A percentile compares a stretch with the other conserved stretches of the same genome.
Evolutionary conservation across 208 protist genomes (phyloP).

Genomic region (Acanthamoeba lenticulata): DNA sequence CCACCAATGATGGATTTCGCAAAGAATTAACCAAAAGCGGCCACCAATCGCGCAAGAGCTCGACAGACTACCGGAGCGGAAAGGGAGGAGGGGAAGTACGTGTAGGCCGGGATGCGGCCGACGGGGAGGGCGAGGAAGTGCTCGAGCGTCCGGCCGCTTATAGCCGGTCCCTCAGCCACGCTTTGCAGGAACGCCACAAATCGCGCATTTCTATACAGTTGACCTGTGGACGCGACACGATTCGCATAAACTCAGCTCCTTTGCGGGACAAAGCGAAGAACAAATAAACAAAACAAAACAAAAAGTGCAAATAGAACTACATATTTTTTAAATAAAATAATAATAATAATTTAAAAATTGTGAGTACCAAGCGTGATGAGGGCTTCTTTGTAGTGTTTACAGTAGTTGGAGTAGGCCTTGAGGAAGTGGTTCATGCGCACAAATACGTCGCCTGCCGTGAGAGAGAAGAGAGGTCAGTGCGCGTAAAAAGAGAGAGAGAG

Average conservation of each 20-base stretch:
- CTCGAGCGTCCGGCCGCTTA: conserved; percentile 35
- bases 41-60: too few relatives aligned
- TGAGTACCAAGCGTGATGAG: conserved; percentile 14
- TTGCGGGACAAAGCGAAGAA: too few relatives aligned
- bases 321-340: too few relatives aligned
- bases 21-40: too few relatives aligned
- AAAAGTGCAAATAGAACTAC: too few relatives aligned
- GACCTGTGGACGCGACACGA: too few relatives aligned
- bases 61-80: neutral
- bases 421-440: conserved; percentile 59
- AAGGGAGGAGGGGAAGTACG: neutral
- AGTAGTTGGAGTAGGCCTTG: conserved; percentile 62
- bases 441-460: neutral
- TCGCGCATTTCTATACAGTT: conserved; percentile 48
- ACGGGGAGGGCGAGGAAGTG: conserved; percentile 38
- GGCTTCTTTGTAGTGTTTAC: conserved; percentile 67
- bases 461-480: neutral
- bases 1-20: too few relatives aligned
- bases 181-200: conserved; percentile 41
- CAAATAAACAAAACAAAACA: neutral
- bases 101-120: conserved; percentile 24
- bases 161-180: neutral
- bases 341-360: too few relatives aligned
- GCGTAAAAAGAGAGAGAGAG: neutral
- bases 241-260: too few relatives aligned